Evolutionary conservation across 306 rosid species (phyloP), one percentile per base, ranked within the genome.

Genomic region (Mimosa pudica): DNA sequence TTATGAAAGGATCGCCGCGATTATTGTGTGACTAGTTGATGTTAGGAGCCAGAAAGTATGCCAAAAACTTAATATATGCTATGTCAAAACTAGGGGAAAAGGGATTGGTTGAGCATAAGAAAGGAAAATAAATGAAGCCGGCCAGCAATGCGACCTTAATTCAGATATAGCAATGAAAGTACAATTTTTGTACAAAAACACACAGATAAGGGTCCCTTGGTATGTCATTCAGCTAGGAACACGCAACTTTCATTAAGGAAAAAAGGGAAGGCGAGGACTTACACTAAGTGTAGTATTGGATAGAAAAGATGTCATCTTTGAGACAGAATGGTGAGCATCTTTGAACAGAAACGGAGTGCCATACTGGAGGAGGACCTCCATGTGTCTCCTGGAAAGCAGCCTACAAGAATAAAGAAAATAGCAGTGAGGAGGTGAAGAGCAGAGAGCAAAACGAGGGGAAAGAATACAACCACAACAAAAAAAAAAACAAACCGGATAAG

Each of bases 371-470:
- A 93, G 84, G 42, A 79, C 84, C 51, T 88, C 88, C 70, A 95
- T 58, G 82, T 95, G 96, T 78, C 89, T 86, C 82, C 74, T 76
- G 0, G 97, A 85, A 84, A 95, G 98, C 82, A 91, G 85, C 75
- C 98, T 94, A 82, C 17, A 80, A 44, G 73, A 46, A 80, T 46
- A 1, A 24, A 24, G 30, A 24, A 24, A 24, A 24, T 0, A 24
- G 30, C 1, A 24, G 30, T 24, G 30, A 24, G 30, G 30, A 24
- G 30, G 30, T 24, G 30, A 24, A 24, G 30, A 24, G 30, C 30
- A 24, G 30, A 24, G 30, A 24, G 30, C 30, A 24, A 24, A 24
- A 24, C 1, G 30, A 24, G 30, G 30, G 30, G 30, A 24, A 24
- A 24, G 30, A 24, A 24, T 24, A 24, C 30, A 24, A 24, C n/a